phyloP scores from a whole-genome alignment of 352 stramenopile genomes.

The Phytophthora tubulina region DNA sequence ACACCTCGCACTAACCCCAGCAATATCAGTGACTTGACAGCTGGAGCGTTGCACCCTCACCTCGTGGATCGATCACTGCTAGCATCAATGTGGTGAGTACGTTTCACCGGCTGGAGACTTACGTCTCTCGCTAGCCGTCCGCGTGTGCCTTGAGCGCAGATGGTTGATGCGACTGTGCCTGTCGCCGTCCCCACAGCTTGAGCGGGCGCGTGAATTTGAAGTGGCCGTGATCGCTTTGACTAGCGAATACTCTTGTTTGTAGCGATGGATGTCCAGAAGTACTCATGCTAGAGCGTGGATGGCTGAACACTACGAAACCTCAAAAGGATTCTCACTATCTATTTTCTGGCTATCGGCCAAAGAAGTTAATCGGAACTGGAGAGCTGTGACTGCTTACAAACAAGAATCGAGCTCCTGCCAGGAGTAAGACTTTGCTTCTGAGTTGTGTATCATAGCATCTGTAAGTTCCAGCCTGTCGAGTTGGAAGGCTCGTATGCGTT shows the following conservation, averaged over 20 bases:
- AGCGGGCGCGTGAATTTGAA: background rate
- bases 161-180: conserved; percentile 33
- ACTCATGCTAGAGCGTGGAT: conserved; percentile 2
- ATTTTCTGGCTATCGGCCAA: conserved; percentile 33
- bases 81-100: conserved; percentile 31
- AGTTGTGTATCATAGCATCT: background rate
- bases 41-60: conserved; percentile 34
- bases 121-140: conserved; percentile 18
- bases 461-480: background rate
- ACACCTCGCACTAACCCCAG: background rate
- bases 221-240: conserved; percentile 6
- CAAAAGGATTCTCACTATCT: conserved; percentile 19
- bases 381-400: too few relatives aligned
- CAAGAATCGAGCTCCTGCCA: too few relatives aligned
- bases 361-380: background rate
- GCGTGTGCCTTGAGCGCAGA: conserved; percentile 18
- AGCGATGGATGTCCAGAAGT: conserved; percentile 7
- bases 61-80: conserved; percentile 18
- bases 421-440: background rate
- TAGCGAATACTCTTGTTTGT: too few relatives aligned
- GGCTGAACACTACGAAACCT: conserved; percentile 20
- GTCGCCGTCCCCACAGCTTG: conserved; percentile 4
- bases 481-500: too few relatives aligned
- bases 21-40: conserved; percentile 25
- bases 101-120: conserved; percentile 26